Conservation (phyloP, 495 filamentous ascomycete species). For the Podospora tetraspora region DNA sequence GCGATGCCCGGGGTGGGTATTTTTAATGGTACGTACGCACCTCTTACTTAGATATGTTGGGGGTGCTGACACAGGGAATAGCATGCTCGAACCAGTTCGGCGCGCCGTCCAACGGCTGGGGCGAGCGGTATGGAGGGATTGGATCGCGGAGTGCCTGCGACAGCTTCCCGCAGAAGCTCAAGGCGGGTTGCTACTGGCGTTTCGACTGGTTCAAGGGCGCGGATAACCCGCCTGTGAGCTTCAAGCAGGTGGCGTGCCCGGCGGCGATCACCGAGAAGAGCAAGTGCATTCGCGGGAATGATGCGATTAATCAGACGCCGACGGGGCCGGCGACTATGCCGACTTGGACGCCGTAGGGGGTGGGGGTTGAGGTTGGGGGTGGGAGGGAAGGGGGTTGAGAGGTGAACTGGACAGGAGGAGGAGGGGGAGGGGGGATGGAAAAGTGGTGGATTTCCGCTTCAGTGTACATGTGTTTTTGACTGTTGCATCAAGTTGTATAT, state of each 20-base stretch:
- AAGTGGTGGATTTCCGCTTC: no score
- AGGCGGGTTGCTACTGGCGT: conserved; percentile 62
- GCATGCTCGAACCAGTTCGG: conserved; percentile 57
- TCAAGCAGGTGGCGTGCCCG: conserved; percentile 56
- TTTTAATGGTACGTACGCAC: conserved; percentile 43
- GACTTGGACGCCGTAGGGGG: conserved; percentile 18
- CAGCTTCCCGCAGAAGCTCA: conserved; percentile 50
- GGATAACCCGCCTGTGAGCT: conserved; percentile 56
- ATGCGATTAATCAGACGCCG: conserved; percentile 35
- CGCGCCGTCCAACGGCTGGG: conserved; percentile 54
- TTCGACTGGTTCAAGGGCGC: conserved; percentile 62
- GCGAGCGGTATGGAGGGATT: conserved; percentile 58
- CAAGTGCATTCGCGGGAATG: conserved; percentile 30
- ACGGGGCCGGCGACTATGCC: conserved; percentile 19
- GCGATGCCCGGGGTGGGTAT: conserved; percentile 62
- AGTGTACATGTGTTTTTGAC: no score
- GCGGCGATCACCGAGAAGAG: conserved; percentile 52
- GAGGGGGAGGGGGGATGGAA: no score
- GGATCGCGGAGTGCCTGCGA: conserved; percentile 47
- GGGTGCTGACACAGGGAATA: conserved; percentile 3
- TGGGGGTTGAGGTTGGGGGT: no score
- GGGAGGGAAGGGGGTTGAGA: no score
- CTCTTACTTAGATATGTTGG: no score
- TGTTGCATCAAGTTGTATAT: no score
- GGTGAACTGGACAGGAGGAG: no score